Evolutionary conservation across 768 basidiomycete genomes (phyloP).

Genomic region (Sarcodon aspratus): DNA sequence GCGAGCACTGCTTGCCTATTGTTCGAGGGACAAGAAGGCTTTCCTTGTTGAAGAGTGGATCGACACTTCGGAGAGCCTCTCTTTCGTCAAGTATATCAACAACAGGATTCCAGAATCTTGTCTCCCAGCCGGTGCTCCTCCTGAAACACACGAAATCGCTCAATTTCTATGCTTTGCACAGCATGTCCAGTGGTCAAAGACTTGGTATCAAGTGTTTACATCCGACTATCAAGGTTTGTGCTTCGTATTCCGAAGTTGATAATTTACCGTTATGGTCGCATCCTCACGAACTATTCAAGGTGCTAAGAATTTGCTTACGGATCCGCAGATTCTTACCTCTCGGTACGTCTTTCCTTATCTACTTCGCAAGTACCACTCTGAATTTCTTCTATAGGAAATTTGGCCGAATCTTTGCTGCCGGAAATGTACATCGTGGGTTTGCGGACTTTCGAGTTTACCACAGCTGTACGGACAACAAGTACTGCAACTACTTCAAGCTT

Average conservation of each 20-base stretch:
- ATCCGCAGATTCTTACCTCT: background rate
- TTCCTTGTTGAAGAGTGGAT: background rate
- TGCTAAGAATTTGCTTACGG: background rate
- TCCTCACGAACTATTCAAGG: background rate
- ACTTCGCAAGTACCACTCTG: background rate
- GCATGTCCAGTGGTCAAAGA: background rate
- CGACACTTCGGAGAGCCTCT: background rate
- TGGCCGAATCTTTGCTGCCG: background rate
- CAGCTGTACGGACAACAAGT: background rate
- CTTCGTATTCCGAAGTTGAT: background rate
- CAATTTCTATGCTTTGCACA: background rate
- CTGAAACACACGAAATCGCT: background rate
- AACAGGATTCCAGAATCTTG: background rate
- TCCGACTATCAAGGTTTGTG: background rate
- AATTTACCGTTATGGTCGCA: too few relatives aligned
- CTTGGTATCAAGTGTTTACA: background rate
- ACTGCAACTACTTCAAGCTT: background rate
- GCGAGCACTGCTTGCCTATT: background rate
- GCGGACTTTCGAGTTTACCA: background rate
- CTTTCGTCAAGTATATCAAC: background rate
- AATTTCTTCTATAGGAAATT: background rate
- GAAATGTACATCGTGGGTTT: background rate
- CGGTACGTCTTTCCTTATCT: background rate
- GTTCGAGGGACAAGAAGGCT: background rate
- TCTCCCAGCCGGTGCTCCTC: background rate